A percentile compares a stretch with the other conserved stretches of the same genome.
Conservation (phyloP, 2,329 filamentous ascomycete species). For the Lecanicillium sp. region DNA sequence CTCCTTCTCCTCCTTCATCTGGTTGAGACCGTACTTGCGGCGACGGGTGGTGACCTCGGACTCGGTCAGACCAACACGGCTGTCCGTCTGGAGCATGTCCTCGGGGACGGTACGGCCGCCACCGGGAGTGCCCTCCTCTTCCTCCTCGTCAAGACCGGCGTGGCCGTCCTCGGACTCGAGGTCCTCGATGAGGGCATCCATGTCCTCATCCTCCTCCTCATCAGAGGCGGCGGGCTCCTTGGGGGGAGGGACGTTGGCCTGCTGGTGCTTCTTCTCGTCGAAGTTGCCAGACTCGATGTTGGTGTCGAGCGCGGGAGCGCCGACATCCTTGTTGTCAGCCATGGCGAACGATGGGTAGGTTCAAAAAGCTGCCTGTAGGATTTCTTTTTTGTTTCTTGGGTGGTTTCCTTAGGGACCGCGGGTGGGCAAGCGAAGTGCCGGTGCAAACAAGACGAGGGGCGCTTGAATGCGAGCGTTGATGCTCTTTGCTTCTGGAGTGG, state of each 20-base stretch:
- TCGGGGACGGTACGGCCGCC: conserved; percentile 60
- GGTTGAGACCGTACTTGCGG: conserved; percentile 74
- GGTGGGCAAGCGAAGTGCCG: no score
- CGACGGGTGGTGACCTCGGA: conserved; percentile 56
- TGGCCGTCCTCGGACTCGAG: conserved; percentile 75
- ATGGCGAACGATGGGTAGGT: conserved; percentile 23
- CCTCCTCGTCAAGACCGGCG: conserved; percentile 56
- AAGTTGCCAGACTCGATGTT: conserved; percentile 58
- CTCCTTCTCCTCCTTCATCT: conserved; percentile 88
- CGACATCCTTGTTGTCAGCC: conserved; percentile 46
- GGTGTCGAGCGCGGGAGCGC: conserved; percentile 52
- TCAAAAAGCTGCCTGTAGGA: conserved; percentile 7
- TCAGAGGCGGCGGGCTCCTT: conserved; percentile 51
- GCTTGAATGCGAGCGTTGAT: no score
- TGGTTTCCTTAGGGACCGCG: no score
- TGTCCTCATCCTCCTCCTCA: conserved; percentile 69
- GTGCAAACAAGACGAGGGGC: conserved; percentile 14
- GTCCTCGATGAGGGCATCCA: conserved; percentile 80
- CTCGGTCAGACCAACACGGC: conserved; percentile 62
- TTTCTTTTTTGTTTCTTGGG: conserved; percentile 11
- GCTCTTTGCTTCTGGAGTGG: no score
- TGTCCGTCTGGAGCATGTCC: conserved; percentile 71
- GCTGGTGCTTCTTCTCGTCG: conserved; percentile 50
- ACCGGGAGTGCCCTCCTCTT: conserved; percentile 35
- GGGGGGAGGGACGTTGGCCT: conserved; percentile 23